Conservation (phyloP, 257 asterid species). For the Buddleja alternifolia region DNA sequence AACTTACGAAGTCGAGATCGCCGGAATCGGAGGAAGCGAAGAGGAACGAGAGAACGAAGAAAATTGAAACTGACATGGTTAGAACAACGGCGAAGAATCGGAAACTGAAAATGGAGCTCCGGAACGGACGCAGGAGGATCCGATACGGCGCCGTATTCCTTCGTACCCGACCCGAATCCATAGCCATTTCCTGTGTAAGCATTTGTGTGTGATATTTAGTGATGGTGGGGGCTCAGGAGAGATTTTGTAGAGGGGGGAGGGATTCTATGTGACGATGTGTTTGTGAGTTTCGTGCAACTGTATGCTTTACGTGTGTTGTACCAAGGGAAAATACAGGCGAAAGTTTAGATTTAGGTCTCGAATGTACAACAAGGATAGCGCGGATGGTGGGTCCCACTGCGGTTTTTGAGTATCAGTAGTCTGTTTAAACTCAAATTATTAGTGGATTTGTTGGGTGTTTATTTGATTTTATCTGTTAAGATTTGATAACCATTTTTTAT, state of each 20-base stretch:
- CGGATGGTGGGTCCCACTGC: neutral
- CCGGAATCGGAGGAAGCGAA: conserved; percentile 31
- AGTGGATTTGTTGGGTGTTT: neutral
- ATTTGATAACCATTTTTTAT: neutral
- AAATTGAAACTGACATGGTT: conserved; percentile 27
- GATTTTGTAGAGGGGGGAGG: neutral
- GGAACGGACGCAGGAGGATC: neutral
- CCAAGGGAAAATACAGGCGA: neutral
- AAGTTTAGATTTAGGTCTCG: neutral
- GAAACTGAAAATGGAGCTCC: conserved; percentile 26
- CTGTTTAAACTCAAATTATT: neutral
- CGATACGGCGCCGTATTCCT: neutral
- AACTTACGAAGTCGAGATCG: conserved; percentile 39
- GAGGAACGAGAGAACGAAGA: conserved; percentile 35
- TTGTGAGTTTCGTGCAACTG: neutral
- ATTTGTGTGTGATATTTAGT: neutral
- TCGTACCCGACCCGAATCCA: conserved; percentile 8
- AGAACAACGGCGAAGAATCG: conserved; percentile 36
- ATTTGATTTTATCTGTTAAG: conserved; percentile 2
- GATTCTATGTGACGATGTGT: neutral
- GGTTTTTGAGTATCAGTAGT: neutral
- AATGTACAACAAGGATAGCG: neutral
- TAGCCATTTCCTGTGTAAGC: conserved; percentile 33
- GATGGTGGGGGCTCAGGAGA: neutral
- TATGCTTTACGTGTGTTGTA: neutral